Base-by-base conservation (phyloP, 805 yeast genomes). In the Monosporozyma solicola region DNA sequence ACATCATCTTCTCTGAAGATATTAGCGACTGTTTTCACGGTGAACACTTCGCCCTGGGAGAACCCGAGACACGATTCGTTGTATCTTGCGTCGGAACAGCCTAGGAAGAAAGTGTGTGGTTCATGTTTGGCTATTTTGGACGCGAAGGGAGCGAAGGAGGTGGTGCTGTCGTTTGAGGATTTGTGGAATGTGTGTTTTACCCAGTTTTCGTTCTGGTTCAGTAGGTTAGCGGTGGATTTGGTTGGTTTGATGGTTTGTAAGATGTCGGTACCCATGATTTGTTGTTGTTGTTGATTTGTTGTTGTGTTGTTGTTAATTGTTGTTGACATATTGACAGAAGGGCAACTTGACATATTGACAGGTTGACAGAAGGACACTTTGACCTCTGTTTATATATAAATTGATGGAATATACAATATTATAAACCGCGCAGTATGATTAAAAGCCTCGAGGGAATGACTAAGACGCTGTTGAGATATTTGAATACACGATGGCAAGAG, bases 101-200 rank as follows among this genome's bases (percentile, higher is more conserved):
- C 96, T 55, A 91, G 85, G 91, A 96, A 90, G 49, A 92, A 72
- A 3, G 96, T 88, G 69, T 88, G 94, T 20, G 98, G 98, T n/a
- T 80, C 43, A 33, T 55, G 57, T 50, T 44, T 53, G 2, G 53
- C 27, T 1, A 41, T 44, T 97, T 3, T 95, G 83, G 66, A 97
- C 91, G 3, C 97, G 96, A 55, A 91, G 85, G 91, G 96, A 89
- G 49, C 91, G 71, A 4, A 96, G 87, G 70, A 88, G 94, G 22
- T 97, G 97, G n/a, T 80, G 22, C 15, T 55, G 54, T 49, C 37
- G 47, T 2, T 44, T 25, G 4, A 27, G 39, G 8, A 85, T 69
- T 48, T 77, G 75, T 0, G 89, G 84, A 62, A 82, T 78, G 51
- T 74, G 70, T 32, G 71, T 67, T 52, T 74, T 74, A 77, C 75